Percentiles rank a stretch among this genome's conserved stretches.
Evolutionary conservation across 148 eudicot genomes (phyloP).

Genomic region (Dysphania ambrosioides): DNA sequence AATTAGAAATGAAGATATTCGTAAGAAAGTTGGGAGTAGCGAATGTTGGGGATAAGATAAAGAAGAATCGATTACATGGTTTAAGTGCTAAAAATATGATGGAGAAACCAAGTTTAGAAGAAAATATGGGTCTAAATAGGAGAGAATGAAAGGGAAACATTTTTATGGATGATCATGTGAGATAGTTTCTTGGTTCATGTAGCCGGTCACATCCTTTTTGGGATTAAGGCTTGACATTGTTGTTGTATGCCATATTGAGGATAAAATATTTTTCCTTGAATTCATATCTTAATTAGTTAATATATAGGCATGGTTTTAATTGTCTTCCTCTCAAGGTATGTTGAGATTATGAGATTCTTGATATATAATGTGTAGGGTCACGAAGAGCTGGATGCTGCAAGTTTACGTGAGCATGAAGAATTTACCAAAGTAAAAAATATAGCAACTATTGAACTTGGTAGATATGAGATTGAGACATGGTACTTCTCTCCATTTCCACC

Average conservation of each 20-base stretch:
- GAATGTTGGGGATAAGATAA: no score
- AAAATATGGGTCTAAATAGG: no score
- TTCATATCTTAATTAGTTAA: background rate
- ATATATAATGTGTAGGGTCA: constrained; percentile 58
- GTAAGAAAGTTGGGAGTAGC: no score
- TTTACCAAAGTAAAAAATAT: constrained; percentile 97
- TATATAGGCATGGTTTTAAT: background rate
- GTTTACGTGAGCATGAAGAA: constrained; percentile 99
- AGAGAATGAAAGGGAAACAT: no score
- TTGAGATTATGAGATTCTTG: background rate
- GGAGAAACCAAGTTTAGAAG: no score
- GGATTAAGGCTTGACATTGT: no score
- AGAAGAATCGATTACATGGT: no score
- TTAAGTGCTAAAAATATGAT: no score
- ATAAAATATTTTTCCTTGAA: background rate
- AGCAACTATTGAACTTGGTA: constrained; percentile 90
- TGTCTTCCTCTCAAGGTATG: background rate
- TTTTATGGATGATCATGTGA: no score
- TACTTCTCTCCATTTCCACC: constrained; percentile 99
- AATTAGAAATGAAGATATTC: no score
- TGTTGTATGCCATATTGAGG: background rate
- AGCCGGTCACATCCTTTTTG: no score
- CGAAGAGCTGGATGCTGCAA: constrained; percentile 98
- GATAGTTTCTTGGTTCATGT: no score
- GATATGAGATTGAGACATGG: constrained; percentile 99